Evolutionary conservation across 352 stramenopile species (phyloP), one percentile per base, ranked within the genome.

Genomic region (Phytophthora pluvialis): DNA sequence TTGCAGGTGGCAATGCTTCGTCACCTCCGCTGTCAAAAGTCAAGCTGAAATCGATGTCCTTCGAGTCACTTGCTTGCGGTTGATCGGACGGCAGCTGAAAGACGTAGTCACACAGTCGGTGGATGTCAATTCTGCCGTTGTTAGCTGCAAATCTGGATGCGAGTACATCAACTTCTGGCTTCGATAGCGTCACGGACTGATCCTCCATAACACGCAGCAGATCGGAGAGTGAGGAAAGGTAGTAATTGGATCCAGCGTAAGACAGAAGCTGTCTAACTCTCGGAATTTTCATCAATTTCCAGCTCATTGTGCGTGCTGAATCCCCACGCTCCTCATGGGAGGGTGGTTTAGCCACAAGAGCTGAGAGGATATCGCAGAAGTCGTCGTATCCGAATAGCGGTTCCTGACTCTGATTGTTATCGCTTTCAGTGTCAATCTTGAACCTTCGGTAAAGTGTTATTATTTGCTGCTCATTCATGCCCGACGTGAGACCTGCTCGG

Each of bases 401-500:
- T 12, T 64, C 60, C 15, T 56, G 47, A 8, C 40, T 44, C n/a
- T 50, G 59, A 21, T 51, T 65, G 16, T 68, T 64, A 4, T 67
- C 40, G 4, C 16, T 36, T 6, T 36, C n/a, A 21, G 36, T 45
- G 29, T 33, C 48, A 6, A 46, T 52, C 12, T 56, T 43, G 32
- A 88, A 94, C 16, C 62, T 62, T 11, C 83, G 78, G 32, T 51
- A 72, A 8, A 94, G 47, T 16, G 86, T 95, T 48, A 95, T 68
- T 3, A 81, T 32, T 43, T 92, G 83, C 39, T 95, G 78, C 8
- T 73, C 73, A 54, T 92, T 92, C 50, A 92, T 44, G 12, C 13
- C 50, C 21, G 57, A 57, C 3, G 53, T 28, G 13, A 75, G 15
- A 25, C 43, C 46, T 25, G 45, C 56, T 60, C 40, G 50, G 18